phyloP scores from a whole-genome alignment of 2,329 filamentous ascomycete species.

The Aspergillus carbonarius region DNA sequence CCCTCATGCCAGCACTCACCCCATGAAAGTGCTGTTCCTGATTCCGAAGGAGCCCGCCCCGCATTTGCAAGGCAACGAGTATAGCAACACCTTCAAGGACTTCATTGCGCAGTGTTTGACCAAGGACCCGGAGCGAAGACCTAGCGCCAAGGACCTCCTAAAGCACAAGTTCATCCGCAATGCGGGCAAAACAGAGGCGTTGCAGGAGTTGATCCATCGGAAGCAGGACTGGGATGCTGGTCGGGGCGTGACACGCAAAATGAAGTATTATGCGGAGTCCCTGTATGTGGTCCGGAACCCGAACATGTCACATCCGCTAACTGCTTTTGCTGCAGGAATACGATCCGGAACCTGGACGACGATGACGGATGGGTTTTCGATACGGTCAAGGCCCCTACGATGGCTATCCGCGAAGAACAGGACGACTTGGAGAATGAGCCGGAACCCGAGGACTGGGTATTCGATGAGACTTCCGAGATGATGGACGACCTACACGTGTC shows the following conservation, averaged over 20 bases:
- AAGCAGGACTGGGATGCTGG: conserved; percentile 79
- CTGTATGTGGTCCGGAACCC: conserved; percentile 51
- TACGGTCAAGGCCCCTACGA: conserved; percentile 73
- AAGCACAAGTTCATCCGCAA: conserved; percentile 84
- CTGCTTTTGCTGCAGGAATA: conserved; percentile 50
- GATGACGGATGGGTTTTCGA: conserved; percentile 95
- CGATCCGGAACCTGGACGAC: conserved; percentile 60
- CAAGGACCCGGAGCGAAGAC: conserved; percentile 83
- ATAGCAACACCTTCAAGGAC: conserved; percentile 89
- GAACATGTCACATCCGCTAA: conserved; percentile 17
- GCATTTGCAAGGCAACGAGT: conserved; percentile 73
- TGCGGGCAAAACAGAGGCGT: conserved; percentile 81
- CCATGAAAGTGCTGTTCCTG: conserved; percentile 90
- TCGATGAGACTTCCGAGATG: conserved; percentile 40
- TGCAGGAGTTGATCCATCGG: conserved; percentile 81
- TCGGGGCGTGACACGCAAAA: conserved; percentile 65
- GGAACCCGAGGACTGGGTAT: conserved; percentile 32
- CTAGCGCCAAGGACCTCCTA: conserved; percentile 81
- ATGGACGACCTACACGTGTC: conserved; percentile 41
- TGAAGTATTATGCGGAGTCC: conserved; percentile 92
- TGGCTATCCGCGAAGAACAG: conserved; percentile 58
- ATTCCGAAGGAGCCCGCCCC: conserved; percentile 88
- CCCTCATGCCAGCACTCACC: conserved; percentile 80
- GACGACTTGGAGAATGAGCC: conserved; percentile 47
- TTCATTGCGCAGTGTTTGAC: conserved; percentile 88